Base-by-base conservation (phyloP, 2,329 filamentous ascomycete species). In the Penicillium digitatum region DNA sequence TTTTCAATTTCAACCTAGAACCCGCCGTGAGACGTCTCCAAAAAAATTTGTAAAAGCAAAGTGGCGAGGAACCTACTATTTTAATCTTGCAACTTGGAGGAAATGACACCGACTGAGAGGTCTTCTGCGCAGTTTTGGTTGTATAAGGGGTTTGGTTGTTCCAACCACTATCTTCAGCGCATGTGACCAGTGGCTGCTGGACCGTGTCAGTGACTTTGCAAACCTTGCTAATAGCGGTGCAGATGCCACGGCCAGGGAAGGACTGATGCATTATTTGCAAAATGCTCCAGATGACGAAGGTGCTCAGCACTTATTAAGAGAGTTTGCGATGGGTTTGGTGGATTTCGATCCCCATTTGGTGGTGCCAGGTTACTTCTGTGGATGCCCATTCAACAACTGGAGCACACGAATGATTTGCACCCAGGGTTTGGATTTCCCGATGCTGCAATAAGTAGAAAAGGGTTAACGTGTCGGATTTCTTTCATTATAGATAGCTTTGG, bases 401-500 rank as follows among this genome's bases (percentile, higher is more conserved):
- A 26, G 11, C 43, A 52, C 27, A 29, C 51, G 6, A 29, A 52
- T 9, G 29, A 57, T 20, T 37, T 44, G 26, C 11, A 50, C 9
- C 50, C 46, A 12, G 45, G 50, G 7, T 49, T 50, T 54, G 46
- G 46, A n/a, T 27, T 49, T 14, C 14, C 84, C 16, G 84, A 88
- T 69, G 87, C 9, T 20, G 18, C 5, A 40, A 26, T 7, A n/a
- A 14, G 11, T 4, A 43, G 37, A 14, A 18, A 43, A 14, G 20
- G 16, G 16, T 42, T 27, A 43, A 32, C 10, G 1, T 3, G 37
- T 3, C 2, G n/a, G 20, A 18, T 37, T 11, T 4, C 2, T n/a
- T 40, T 11, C n/a, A 12, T 2, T 48, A 31, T 29, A 31, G 26
- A 31, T 31, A 9, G n/a, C 8, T 38, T 8, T 34, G 34, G 3